Evolutionary conservation across 345 rosid species (phyloP).

Genomic region (Turritis glabra): DNA sequence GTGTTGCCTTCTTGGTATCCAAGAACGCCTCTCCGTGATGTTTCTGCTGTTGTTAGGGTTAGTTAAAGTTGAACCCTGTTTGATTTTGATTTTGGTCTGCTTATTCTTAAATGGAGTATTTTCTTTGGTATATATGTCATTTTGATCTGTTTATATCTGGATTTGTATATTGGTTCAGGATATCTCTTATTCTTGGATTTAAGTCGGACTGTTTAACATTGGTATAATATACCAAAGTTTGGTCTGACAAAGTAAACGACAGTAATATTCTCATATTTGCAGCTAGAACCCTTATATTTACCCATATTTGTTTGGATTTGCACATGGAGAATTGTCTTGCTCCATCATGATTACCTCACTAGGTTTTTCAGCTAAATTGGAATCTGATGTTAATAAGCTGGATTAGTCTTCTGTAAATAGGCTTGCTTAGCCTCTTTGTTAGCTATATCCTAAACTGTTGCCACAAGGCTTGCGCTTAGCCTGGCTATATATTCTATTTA

Average conservation of each 20-base stretch:
- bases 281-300: not conserved
- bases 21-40: slow-evolving; percentile 71
- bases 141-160: not conserved
- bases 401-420: not conserved
- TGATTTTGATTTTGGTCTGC: not conserved
- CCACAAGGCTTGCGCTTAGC: slow-evolving; percentile 28
- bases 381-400: not conserved
- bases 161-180: not conserved
- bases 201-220: not conserved
- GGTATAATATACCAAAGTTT: too few species aligned
- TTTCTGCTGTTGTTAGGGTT: slow-evolving; percentile 67
- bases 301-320: not conserved
- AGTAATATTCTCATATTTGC: not conserved
- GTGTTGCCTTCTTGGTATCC: slow-evolving; percentile 87
- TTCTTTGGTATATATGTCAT: not conserved
- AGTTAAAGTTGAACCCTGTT: not conserved
- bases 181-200: not conserved
- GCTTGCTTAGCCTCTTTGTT: slow-evolving; percentile 25
- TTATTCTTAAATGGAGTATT: not conserved
- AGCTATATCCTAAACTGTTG: not conserved
- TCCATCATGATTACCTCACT: not conserved
- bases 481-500: not conserved
- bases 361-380: not conserved
- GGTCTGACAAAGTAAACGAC: too few species aligned
- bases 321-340: not conserved